Evolutionary conservation across 2,329 filamentous ascomycete genomes (phyloP).

Genomic region (Penicillium sumatraense): DNA sequence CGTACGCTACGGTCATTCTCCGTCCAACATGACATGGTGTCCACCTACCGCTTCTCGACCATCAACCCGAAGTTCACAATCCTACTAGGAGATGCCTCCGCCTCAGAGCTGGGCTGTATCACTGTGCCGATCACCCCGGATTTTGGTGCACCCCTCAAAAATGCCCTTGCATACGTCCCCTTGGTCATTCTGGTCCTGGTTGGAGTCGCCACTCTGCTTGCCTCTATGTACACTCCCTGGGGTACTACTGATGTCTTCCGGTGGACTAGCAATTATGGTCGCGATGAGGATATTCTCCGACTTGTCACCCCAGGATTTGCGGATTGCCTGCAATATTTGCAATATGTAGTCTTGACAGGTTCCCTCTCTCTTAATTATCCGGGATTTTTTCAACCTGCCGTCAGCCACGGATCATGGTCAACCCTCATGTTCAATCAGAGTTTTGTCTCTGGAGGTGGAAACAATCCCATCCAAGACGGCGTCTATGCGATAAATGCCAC

Average conservation of each 20-base stretch:
- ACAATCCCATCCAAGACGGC: constrained; percentile 74
- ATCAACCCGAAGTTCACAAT: constrained; percentile 75
- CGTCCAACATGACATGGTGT: constrained; percentile 73
- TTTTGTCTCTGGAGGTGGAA: constrained; percentile 72
- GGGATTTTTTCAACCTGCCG: constrained; percentile 89
- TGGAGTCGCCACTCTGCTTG: constrained; percentile 79
- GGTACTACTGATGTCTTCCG: constrained; percentile 87
- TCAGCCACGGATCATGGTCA: constrained; percentile 88
- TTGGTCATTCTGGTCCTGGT: constrained; percentile 78
- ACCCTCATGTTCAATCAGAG: constrained; percentile 90
- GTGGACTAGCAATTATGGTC: constrained; percentile 97
- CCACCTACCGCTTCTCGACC: constrained; percentile 85
- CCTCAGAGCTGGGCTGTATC: constrained; percentile 75
- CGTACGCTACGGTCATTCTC: constrained; percentile 70
- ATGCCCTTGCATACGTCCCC: constrained; percentile 75
- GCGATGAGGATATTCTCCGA: constrained; percentile 87
- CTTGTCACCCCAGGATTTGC: constrained; percentile 95
- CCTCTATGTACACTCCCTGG: constrained; percentile 91
- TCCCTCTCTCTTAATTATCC: constrained; percentile 86
- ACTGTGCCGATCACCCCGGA: constrained; percentile 83
- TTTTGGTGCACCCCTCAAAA: constrained; percentile 70
- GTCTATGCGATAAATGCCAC: constrained; percentile 80
- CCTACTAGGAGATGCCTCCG: constrained; percentile 70
- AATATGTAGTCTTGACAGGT: constrained; percentile 89
- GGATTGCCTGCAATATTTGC: constrained; percentile 95